Percentiles rank a stretch among this genome's conserved stretches.
These are phyloP conservation scores for Litsea cubeba DNA, from an alignment of 164 flowering plant genomes.

Conservation along the genomic window DNA sequence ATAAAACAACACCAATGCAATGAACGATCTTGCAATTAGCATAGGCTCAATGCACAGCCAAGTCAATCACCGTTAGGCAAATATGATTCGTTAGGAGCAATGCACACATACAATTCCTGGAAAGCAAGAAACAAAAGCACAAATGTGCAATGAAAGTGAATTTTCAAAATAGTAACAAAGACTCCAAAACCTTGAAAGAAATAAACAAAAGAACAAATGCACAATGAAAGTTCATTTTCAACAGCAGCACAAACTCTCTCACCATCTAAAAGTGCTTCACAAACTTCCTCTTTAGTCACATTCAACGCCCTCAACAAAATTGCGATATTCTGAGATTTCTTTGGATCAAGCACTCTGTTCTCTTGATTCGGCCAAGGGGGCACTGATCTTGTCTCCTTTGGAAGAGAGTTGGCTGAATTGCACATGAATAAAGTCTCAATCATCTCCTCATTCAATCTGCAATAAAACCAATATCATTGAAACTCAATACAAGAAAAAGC, in stretches of 20 bases:
- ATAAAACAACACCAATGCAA: neutral
- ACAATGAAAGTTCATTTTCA: neutral
- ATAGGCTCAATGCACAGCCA: neutral
- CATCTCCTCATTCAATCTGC: slow-evolving; percentile 92
- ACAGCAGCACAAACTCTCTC: slow-evolving; percentile 10
- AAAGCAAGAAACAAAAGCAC: neutral
- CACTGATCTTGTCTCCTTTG: slow-evolving; percentile 35
- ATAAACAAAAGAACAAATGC: neutral
- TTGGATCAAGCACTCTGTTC: slow-evolving; percentile 78
- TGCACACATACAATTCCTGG: neutral
- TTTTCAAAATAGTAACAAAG: too few species aligned
- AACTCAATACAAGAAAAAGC: neutral
- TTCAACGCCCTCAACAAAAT: slow-evolving; percentile 76
- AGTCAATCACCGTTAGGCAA: neutral
- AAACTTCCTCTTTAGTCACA: slow-evolving; percentile 86
- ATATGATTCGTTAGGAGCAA: neutral
- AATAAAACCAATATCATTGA: slow-evolving; percentile 13
- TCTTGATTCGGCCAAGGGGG: slow-evolving; percentile 55
- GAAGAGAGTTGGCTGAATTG: slow-evolving; percentile 17
- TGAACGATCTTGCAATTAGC: neutral
- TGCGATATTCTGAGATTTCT: slow-evolving; percentile 86
- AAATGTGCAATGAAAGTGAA: too few species aligned
- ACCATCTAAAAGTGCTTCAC: slow-evolving; percentile 87
- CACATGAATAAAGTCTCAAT: slow-evolving; percentile 68
- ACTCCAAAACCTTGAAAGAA: neutral